A percentile compares a stretch with the other conserved stretches of the same genome.
Conservation (phyloP, 2,329 filamentous ascomycete species). For the Hypoxylon sp. region DNA sequence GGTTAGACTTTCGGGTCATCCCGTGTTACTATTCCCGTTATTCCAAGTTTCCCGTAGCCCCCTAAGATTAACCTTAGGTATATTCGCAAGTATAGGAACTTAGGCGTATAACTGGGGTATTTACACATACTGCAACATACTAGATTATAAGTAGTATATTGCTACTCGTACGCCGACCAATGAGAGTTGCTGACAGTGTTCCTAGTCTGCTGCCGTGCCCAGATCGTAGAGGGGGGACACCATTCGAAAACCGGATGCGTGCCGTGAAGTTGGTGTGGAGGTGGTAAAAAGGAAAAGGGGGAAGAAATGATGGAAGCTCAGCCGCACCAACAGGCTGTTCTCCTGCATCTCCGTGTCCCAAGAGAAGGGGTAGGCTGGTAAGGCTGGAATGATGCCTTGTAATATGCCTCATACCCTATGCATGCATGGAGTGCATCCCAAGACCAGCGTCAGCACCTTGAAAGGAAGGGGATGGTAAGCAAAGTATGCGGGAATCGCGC, state of each 20-base stretch:
- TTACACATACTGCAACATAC: slow-evolving; percentile 8
- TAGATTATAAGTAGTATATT: slow-evolving; percentile 12
- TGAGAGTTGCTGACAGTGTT: slow-evolving; percentile 20
- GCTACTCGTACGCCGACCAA: slow-evolving; percentile 40
- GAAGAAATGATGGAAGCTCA: slow-evolving; percentile 28
- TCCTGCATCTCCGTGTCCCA: slow-evolving; percentile 1
- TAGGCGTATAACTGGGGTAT: not conserved
- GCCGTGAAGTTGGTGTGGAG: not conserved
- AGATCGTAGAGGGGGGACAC: slow-evolving; percentile 4
- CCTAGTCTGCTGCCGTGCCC: slow-evolving; percentile 19
- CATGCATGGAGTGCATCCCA: slow-evolving; percentile 22
- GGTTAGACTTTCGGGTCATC: slow-evolving; percentile 40
- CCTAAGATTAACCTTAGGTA: not conserved
- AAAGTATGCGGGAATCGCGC: slow-evolving; percentile 27
- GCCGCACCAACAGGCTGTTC: slow-evolving; percentile 35
- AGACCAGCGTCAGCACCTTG: slow-evolving; percentile 35
- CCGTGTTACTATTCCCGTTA: slow-evolving; percentile 37
- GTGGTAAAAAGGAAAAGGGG: slow-evolving; percentile 6
- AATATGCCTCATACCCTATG: slow-evolving; percentile 38
- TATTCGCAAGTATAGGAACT: slow-evolving; percentile 5
- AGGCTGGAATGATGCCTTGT: slow-evolving; percentile 36
- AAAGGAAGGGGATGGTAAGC: slow-evolving; percentile 17
- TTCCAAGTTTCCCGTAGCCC: slow-evolving; percentile 14
- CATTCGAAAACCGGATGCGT: slow-evolving; percentile 1
- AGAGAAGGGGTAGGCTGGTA: slow-evolving; percentile 20